phyloP scores from a whole-genome alignment of 2,329 filamentous ascomycete species.

The Ophiostoma sp. region DNA sequence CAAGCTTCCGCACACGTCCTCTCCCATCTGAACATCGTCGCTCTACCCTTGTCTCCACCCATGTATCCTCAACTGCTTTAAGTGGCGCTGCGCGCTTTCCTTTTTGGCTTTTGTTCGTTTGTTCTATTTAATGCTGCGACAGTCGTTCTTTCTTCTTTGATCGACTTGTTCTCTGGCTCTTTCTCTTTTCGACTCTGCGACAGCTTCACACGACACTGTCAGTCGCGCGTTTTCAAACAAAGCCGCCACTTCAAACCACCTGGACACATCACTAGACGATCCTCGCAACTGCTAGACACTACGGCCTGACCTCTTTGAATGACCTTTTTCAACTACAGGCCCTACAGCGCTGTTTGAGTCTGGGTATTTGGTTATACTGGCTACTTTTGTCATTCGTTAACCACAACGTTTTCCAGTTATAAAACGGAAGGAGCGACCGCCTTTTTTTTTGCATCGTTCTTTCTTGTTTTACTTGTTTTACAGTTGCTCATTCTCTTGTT shows the following conservation, averaged over 20 bases:
- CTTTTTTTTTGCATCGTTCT: not conserved
- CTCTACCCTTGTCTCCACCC: not conserved
- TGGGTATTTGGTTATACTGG: no score
- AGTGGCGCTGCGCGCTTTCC: not conserved
- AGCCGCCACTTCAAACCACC: conserved; percentile 14
- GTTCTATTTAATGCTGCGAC: not conserved
- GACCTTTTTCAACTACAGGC: not conserved
- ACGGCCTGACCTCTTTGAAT: not conserved
- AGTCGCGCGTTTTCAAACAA: conserved; percentile 18
- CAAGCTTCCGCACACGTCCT: not conserved
- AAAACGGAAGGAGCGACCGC: conserved; percentile 20
- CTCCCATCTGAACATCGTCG: not conserved
- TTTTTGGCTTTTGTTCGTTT: not conserved
- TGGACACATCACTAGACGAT: conserved; percentile 19
- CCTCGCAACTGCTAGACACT: not conserved
- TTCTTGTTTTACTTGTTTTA: not conserved
- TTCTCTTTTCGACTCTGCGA: not conserved
- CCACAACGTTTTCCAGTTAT: not conserved
- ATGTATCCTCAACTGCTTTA: not conserved
- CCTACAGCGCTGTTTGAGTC: not conserved
- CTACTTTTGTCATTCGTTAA: no score
- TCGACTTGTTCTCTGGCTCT: not conserved
- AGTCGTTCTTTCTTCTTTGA: not conserved
- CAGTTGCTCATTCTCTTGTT: not conserved
- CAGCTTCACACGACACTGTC: not conserved